Conservation (phyloP, 345 rosid species). For the Eucalyptus regnans region DNA sequence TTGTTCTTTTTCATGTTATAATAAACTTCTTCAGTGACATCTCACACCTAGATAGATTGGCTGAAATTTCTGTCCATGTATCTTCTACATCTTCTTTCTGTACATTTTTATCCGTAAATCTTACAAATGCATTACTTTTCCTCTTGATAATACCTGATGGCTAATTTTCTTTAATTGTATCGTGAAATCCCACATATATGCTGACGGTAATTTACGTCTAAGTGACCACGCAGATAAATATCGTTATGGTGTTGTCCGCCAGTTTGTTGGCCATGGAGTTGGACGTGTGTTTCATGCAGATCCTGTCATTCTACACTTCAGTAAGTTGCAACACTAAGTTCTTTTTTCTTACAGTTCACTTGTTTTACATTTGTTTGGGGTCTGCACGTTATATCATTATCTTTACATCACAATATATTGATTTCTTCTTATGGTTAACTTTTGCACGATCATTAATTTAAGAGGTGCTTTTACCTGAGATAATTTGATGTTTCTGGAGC, state of each 20-base stretch:
- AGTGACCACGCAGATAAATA: conserved; percentile 89
- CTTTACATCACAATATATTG: background rate
- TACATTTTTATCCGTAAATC: background rate
- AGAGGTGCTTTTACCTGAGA: background rate
- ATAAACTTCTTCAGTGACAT: background rate
- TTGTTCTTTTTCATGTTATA: background rate
- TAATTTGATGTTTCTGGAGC: background rate
- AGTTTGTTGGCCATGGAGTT: conserved; percentile 92
- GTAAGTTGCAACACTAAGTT: conserved; percentile 16
- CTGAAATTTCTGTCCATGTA: background rate
- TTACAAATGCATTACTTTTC: background rate
- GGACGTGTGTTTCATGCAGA: conserved; percentile 87
- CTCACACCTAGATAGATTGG: background rate
- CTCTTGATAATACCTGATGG: background rate
- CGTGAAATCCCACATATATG: background rate
- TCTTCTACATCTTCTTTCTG: background rate
- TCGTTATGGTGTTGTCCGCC: conserved; percentile 61
- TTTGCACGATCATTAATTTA: background rate
- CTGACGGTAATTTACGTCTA: background rate
- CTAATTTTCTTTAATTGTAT: background rate
- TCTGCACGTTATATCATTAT: background rate
- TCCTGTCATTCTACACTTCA: conserved; percentile 68
- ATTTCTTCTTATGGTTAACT: background rate
- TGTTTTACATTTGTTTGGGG: background rate
- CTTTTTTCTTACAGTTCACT: background rate